Evolutionary conservation across 2,329 filamentous ascomycete species (phyloP), one percentile per base, ranked within the genome.

Genomic region (Calonectria ilicicola): DNA sequence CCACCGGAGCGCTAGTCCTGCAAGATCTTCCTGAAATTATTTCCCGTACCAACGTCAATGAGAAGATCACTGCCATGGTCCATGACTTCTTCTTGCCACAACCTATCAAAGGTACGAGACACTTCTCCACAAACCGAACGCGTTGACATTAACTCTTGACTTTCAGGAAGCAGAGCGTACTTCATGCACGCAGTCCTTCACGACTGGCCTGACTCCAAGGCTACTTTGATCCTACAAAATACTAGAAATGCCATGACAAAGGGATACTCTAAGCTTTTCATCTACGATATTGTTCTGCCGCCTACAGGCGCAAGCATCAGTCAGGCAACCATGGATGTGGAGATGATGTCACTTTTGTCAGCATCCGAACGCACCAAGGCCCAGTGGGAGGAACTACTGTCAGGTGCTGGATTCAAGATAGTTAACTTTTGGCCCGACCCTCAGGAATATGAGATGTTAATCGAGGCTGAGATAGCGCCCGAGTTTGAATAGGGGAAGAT

Each of bases 111-210:
- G 72, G 76, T 74, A 65, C 56, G 67, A 14, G 17, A 4, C n/a
- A 2, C 15, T 23, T 29, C 35, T 35, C 6, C 23, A 21, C 10
- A 5, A 46, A 15, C n/a, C 6, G 19, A 6, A 12, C 1, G 1
- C 3, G 21, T 10, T 2, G 27, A 38, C n/a, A 32, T 23, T 70
- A 8, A 44, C 65, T 2, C 47, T 2, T 0, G 4, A 10, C 9
- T 8, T 44, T 0, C 3, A 35, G 80, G 75, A n/a, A 85, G 83
- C 3, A 81, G 85, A 15, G 81, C 86, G 5, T 89, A 87, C 74
- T 81, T 88, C 44, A 81, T 89, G 72, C 85, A 86, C 32, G 81
- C 83, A 47, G 87, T 89, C 38, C 78, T 89, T 7, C 87, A 89
- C 72, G 86, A 89, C 79, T 89, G 87, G 87, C 82, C 86, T 0